Evolutionary conservation across 2,329 filamentous ascomycete species (phyloP).

Genomic region (Arachnomyces sp.): DNA sequence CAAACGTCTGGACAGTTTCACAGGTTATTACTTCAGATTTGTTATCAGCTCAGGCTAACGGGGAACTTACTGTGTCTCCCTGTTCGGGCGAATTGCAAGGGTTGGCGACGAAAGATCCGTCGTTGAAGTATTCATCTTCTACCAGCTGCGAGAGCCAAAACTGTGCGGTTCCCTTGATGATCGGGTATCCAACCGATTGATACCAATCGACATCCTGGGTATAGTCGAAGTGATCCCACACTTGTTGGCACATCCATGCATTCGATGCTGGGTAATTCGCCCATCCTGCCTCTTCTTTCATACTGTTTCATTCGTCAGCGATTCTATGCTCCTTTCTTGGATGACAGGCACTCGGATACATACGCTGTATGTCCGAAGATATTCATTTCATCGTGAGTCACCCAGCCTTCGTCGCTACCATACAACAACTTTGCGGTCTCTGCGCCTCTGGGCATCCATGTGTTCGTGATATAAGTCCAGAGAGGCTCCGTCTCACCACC

Average conservation of each 20-base stretch:
- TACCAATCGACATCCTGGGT: conserved; percentile 42
- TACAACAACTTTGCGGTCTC: conserved; percentile 51
- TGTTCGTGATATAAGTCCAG: conserved; percentile 49
- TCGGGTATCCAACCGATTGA: conserved; percentile 41
- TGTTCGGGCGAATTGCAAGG: conserved; percentile 55
- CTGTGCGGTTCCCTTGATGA: conserved; percentile 47
- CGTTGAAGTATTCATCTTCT: conserved; percentile 42
- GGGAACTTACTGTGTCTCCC: conserved; percentile 33
- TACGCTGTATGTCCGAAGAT: conserved; percentile 49
- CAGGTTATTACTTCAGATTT: too few relatives aligned
- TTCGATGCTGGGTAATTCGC: conserved; percentile 33
- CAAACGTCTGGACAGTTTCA: conserved; percentile 15
- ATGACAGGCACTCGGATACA: background rate
- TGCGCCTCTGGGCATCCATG: conserved; percentile 46
- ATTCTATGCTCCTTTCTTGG: too few relatives aligned
- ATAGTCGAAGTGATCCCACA: conserved; percentile 52
- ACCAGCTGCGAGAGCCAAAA: conserved; percentile 53
- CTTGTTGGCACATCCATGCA: conserved; percentile 55
- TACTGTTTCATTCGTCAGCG: conserved; percentile 14
- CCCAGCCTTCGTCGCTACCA: conserved; percentile 45
- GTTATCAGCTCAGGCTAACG: too few relatives aligned
- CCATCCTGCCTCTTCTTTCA: conserved; percentile 39
- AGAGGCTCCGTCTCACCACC: conserved; percentile 38
- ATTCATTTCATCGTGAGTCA: conserved; percentile 52
- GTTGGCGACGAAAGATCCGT: conserved; percentile 48